A percentile compares a stretch with the other conserved stretches of the same genome.
phyloP scores from a whole-genome alignment of 2,329 filamentous ascomycete species.

The Sarocladiaceae sp. region DNA sequence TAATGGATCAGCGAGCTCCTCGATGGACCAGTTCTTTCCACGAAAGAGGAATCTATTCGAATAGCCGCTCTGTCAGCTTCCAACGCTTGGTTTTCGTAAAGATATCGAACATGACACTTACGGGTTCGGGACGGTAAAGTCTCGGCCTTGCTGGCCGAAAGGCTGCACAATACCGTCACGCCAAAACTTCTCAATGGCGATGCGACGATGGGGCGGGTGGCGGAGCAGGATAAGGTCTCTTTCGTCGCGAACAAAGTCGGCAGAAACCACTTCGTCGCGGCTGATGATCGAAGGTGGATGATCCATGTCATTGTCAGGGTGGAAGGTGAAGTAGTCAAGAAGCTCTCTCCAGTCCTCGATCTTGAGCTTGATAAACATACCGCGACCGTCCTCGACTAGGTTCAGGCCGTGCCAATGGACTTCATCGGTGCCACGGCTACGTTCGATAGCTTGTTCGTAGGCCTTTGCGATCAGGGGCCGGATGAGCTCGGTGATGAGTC shows the following conservation, averaged over 20 bases:
- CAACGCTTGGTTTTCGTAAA: not conserved
- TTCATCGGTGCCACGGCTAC: too few relatives aligned
- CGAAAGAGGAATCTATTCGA: not conserved
- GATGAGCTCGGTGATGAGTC: not conserved
- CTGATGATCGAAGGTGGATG: not conserved
- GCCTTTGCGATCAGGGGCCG: not conserved
- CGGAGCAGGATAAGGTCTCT: conserved; percentile 2
- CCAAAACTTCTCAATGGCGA: conserved; percentile 2
- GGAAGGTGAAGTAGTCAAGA: not conserved
- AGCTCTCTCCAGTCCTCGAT: not conserved
- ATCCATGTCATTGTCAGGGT: not conserved
- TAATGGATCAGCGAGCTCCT: conserved; percentile 4
- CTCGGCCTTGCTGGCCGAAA: not conserved
- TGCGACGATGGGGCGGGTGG: not conserved
- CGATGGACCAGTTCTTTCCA: not conserved
- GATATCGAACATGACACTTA: not conserved
- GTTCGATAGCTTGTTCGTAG: too few relatives aligned
- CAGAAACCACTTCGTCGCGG: not conserved
- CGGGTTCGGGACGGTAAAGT: conserved; percentile 4
- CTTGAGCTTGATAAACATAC: not conserved
- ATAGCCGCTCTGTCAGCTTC: not conserved
- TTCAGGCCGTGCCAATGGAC: not conserved
- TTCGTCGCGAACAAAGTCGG: not conserved
- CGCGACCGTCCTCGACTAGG: not conserved
- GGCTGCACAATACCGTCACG: not conserved